phyloP scores from a whole-genome alignment of 2,329 filamentous ascomycete species.

The Tolypocladium sp. region DNA sequence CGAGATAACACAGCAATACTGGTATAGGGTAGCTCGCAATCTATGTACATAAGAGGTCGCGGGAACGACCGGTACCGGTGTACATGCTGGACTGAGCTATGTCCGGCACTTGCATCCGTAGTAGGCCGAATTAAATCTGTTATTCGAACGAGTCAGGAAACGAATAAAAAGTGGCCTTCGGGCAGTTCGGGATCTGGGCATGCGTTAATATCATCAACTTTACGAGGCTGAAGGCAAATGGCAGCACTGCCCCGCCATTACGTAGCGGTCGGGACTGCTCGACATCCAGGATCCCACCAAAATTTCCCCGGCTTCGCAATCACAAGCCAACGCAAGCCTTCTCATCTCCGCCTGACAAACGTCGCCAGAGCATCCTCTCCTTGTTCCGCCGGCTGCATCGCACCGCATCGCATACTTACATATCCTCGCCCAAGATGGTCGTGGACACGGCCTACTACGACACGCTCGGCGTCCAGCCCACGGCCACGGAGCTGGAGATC shows the following conservation, averaged over 20 bases:
- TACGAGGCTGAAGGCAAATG: not conserved
- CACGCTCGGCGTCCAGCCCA: constrained; percentile 72
- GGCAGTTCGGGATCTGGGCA: not conserved
- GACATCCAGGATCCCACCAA: not conserved
- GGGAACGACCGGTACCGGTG: no score
- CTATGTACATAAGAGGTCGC: no score
- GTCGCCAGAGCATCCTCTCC: constrained; percentile 1
- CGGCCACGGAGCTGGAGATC: constrained; percentile 83
- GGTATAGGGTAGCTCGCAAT: no score
- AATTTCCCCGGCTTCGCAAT: constrained; percentile 7
- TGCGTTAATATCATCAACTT: not conserved
- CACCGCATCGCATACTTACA: not conserved
- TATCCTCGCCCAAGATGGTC: constrained; percentile 52
- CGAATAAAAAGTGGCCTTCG: not conserved
- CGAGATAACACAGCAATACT: no score
- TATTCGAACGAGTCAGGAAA: not conserved
- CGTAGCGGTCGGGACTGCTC: constrained; percentile 13
- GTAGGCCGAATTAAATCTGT: no score
- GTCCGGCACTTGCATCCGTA: no score
- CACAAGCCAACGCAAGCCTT: not conserved
- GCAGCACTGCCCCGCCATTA: constrained; percentile 27
- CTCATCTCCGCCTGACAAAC: not conserved
- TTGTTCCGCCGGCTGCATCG: not conserved
- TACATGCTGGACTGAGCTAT: no score
- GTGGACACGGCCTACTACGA: constrained; percentile 87